Percentiles rank a stretch among this genome's conserved stretches.
Conservation (phyloP, 164 flowering plant species). For the Vitis cinerea region DNA sequence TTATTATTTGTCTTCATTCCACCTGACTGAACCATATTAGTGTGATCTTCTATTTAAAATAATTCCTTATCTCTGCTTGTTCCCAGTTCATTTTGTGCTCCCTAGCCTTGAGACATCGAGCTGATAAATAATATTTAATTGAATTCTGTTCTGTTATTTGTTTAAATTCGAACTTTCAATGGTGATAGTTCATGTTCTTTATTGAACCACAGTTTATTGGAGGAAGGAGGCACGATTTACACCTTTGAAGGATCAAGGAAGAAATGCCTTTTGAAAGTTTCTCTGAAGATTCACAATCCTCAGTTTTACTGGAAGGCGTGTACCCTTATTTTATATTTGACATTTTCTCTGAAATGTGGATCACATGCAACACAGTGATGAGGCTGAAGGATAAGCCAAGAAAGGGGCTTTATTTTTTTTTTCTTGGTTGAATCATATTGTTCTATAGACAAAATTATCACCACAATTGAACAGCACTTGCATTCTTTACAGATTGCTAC, state of each 20-base stretch:
- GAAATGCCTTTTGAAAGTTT: conserved; percentile 45
- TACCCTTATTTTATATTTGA: neutral
- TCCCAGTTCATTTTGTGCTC: too few relatives aligned
- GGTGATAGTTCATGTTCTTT: neutral
- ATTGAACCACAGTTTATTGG: conserved; percentile 57
- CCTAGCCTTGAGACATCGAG: too few relatives aligned
- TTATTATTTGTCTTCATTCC: too few relatives aligned
- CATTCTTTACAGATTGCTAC: conserved; percentile 59
- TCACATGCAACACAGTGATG: too few relatives aligned
- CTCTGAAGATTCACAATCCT: conserved; percentile 64
- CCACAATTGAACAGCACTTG: neutral
- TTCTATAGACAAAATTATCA: neutral
- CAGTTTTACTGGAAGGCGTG: conserved; percentile 93
- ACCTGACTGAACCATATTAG: too few relatives aligned
- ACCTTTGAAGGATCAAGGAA: conserved; percentile 62
- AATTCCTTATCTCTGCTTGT: too few relatives aligned
- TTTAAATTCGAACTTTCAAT: too few relatives aligned
- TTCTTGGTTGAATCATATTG: neutral
- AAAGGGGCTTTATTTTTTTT: too few relatives aligned
- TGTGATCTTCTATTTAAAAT: too few relatives aligned
- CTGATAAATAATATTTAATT: too few relatives aligned
- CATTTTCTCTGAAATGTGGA: neutral
- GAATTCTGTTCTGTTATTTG: too few relatives aligned
- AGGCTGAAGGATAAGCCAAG: too few relatives aligned
- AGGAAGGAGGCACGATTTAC: conserved; percentile 88